These are phyloP conservation scores for Spizellomyces punctatus DNA, from an alignment of 192 early-diverging fungal genomes.

Conservation along the genomic window DNA sequence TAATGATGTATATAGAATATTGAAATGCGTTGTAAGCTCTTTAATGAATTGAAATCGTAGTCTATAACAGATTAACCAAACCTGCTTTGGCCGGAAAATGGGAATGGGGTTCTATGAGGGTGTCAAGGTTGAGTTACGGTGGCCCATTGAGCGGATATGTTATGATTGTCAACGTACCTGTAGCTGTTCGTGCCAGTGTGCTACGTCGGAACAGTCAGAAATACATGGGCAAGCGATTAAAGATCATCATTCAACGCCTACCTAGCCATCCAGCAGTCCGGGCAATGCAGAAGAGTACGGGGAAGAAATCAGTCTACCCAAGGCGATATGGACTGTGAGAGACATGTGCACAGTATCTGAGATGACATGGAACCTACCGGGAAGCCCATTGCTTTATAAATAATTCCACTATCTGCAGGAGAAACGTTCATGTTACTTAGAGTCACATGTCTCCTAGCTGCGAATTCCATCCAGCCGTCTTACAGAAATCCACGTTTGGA, in stretches of 20 bases:
- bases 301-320: constrained; percentile 63
- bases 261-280: constrained; percentile 62
- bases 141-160: neutral
- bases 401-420: constrained; percentile 54
- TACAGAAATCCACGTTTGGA: constrained; percentile 59
- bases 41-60: too few relatives aligned
- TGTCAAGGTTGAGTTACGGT: neutral
- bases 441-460: neutral
- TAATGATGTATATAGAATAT: constrained; percentile 16
- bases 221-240: neutral
- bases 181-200: constrained; percentile 66
- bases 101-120: constrained; percentile 37
- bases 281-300: constrained; percentile 65
- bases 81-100: constrained; percentile 70
- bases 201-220: constrained; percentile 12
- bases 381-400: constrained; percentile 72
- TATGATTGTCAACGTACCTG: constrained; percentile 22
- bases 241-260: neutral
- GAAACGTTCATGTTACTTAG: constrained; percentile 33
- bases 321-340: constrained; percentile 56
- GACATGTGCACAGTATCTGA: constrained; percentile 63
- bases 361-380: constrained; percentile 50
- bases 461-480: neutral
- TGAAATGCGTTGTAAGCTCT: neutral
- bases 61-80: neutral